These are phyloP conservation scores for Achlya hypogyna DNA, from an alignment of 352 stramenopile species.

Conservation along the genomic window DNA sequence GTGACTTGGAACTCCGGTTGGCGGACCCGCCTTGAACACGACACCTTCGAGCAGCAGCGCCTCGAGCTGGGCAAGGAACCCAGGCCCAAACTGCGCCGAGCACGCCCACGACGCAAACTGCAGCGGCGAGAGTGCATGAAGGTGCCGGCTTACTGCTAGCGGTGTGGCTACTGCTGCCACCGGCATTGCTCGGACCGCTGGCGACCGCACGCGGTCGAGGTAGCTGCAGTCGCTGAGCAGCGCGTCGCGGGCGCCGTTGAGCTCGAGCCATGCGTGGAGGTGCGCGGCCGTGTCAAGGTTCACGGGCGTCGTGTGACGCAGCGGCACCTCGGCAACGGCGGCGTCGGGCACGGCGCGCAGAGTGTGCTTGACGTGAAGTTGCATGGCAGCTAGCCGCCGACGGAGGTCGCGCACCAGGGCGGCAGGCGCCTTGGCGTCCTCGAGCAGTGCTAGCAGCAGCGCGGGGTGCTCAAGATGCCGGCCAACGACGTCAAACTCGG, in stretches of 20 bases:
- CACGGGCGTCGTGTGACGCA: conserved; percentile 33
- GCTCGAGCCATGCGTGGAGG: conserved; percentile 48
- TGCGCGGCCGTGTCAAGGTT: conserved; percentile 71
- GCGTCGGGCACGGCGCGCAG: not conserved
- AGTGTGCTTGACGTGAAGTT: not conserved
- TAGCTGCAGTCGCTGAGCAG: not conserved
- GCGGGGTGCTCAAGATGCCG: conserved; percentile 45
- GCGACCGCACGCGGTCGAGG: too few species aligned
- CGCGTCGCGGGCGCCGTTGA: conserved; percentile 19
- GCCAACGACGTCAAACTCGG: conserved; percentile 26
- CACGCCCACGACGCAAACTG: conserved; percentile 60
- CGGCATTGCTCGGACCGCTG: too few species aligned
- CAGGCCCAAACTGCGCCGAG: conserved; percentile 38
- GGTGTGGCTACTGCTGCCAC: not conserved
- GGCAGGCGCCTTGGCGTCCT: conserved; percentile 28
- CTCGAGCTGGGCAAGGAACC: conserved; percentile 71
- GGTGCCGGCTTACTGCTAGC: conserved; percentile 37
- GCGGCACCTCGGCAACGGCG: conserved; percentile 16
- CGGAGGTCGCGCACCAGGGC: conserved; percentile 47
- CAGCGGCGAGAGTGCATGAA: conserved; percentile 70
- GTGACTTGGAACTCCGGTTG: conserved; percentile 36
- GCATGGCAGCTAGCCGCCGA: not conserved
- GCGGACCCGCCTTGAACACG: not conserved
- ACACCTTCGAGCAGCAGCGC: conserved; percentile 48
- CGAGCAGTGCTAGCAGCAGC: conserved; percentile 54